These are phyloP conservation scores for Gomphus bonarii DNA, from an alignment of 1,284 basidiomycete species.

Conservation along the genomic window DNA sequence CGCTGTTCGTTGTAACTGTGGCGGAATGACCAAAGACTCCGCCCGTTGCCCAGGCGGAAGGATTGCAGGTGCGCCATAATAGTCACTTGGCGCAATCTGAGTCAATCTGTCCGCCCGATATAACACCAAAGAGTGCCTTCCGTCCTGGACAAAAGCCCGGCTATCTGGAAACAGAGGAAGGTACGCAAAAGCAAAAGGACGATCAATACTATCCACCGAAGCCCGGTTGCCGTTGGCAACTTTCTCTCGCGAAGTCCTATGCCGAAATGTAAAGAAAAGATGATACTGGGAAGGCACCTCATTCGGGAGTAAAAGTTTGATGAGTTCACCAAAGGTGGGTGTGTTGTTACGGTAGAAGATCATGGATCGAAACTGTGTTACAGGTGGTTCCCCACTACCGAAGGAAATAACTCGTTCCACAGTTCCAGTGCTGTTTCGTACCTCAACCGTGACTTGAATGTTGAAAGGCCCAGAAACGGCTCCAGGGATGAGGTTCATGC, in stretches of 20 bases:
- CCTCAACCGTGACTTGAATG: conserved; percentile 85
- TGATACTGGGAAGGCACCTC: conserved; percentile 74
- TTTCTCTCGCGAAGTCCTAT: conserved; percentile 53
- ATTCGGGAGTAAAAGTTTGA: conserved; percentile 77
- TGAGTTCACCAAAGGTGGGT: conserved; percentile 87
- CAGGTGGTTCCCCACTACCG: conserved; percentile 76
- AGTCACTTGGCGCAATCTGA: conserved; percentile 55
- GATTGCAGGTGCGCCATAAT: conserved; percentile 59
- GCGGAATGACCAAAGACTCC: conserved; percentile 49
- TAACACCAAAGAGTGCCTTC: conserved; percentile 76
- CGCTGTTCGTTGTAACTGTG: conserved; percentile 56
- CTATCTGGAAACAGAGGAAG: conserved; percentile 79
- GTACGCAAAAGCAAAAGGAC: conserved; percentile 88
- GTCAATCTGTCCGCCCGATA: conserved; percentile 68
- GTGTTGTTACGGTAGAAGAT: conserved; percentile 80
- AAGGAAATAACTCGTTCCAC: conserved; percentile 72
- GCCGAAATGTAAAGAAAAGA: conserved; percentile 89
- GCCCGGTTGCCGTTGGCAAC: conserved; percentile 25
- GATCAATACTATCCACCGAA: conserved; percentile 39
- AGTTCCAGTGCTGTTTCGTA: conserved; percentile 60
- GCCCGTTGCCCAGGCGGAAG: conserved; percentile 41
- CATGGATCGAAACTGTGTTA: conserved; percentile 81
- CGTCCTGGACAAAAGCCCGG: conserved; percentile 82
- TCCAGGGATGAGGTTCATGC: conserved; percentile 37
- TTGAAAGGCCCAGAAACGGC: conserved; percentile 50